A percentile compares a stretch with the other conserved stretches of the same genome.
These are phyloP conservation scores for Colletotrichum tropicicola DNA, from an alignment of 2,329 filamentous ascomycete genomes.

Conservation along the genomic window DNA sequence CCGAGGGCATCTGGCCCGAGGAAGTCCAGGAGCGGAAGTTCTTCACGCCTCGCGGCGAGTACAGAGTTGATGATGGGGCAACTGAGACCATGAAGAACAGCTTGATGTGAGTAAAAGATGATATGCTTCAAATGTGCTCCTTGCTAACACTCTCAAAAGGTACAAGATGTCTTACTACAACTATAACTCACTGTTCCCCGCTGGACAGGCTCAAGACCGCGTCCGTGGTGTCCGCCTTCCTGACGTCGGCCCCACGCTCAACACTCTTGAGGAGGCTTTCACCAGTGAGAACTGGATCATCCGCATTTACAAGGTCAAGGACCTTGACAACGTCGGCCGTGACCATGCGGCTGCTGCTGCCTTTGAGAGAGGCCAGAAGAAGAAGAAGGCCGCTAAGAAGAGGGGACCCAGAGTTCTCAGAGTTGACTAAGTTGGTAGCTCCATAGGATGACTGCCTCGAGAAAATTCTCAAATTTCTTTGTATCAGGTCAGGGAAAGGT, in stretches of 20 bases:
- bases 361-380: conserved; percentile 84
- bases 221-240: conserved; percentile 85
- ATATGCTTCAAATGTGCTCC: conserved; percentile 10
- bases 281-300: conserved; percentile 99
- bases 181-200: conserved; percentile 89
- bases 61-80: conserved; percentile 91
- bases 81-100: conserved; percentile 99
- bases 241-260: conserved; percentile 84
- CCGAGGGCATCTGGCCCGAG: conserved; percentile 99
- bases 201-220: conserved; percentile 88
- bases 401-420: conserved; percentile 76
- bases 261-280: conserved; percentile 94
- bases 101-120: conserved; percentile 80
- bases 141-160: conserved; percentile 61
- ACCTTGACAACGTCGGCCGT: conserved; percentile 93
- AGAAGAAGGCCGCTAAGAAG: conserved; percentile 80
- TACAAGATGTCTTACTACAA: conserved; percentile 99
- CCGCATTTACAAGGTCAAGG: conserved; percentile 99
- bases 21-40: conserved; percentile 97
- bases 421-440: conserved; percentile 66
- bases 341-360: conserved; percentile 77
- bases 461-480: conserved; percentile 19
- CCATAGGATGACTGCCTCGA: conserved; percentile 11
- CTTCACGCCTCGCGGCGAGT: conserved; percentile 94
- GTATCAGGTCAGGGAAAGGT: conserved; percentile 26